Base-by-base conservation (phyloP, 2,329 filamentous ascomycete genomes). In the Hymenoscyphus fraxineus region DNA sequence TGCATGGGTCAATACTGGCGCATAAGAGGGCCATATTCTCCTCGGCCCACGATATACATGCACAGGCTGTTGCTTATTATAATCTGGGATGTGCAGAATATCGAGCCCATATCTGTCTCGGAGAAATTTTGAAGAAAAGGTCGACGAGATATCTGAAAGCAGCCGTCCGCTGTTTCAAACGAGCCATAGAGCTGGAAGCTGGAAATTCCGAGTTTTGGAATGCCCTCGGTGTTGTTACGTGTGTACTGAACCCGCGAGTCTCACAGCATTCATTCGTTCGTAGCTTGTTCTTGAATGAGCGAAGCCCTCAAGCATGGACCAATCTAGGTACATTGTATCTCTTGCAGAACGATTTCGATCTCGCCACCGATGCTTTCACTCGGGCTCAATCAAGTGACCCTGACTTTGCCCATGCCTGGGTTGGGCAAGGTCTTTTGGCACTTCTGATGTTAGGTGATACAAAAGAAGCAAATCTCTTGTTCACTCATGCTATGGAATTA, bases 181-280 rank as follows among this genome's bases (percentile, higher is more conserved):
- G 92, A 56, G 91, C 95, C 0, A 99, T 99, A 69, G 95, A 98
- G 77, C 82, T 97, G 0, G 96, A 99, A 77, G 91, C 93, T 6
- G 91, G 93, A 60, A 99, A 98, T 74, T 82, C 92, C 0, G 94
- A 98, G 70, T 98, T 98, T 76, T 99, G 95, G 95, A 98, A 98
- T 74, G 89, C 95, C 0, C 83, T 99, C 2, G 95, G 94, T 59
- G 92, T 98, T 3, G 92, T 91, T 32, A 97, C 95, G 1, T 93
- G 92, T 67, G 86, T 87, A 57, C 83, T 97, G 69, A 97, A 91
- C 73, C 90, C 93, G 0, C 88, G 89, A 64, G 91, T 99, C 1
- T 88, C 95, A 0, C 95, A 99, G 76, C 96, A 99, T 76, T 88
- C 95, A 0, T 94, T 99, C 71, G 90, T 97, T 13, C 85, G 96